Base-by-base conservation (phyloP, 257 asterid species). In the Penstemon davidsonii region DNA sequence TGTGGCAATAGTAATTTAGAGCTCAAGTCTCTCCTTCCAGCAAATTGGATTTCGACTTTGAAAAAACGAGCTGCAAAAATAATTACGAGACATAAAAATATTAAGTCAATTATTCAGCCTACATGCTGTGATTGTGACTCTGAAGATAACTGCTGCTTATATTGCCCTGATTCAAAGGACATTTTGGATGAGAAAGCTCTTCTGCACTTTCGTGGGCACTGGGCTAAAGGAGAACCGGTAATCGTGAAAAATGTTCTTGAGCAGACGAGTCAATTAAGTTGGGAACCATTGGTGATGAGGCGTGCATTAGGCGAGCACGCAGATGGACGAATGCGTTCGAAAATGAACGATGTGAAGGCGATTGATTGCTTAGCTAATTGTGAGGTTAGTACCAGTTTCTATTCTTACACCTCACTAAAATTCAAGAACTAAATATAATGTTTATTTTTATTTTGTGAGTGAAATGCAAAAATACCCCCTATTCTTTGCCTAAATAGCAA, bases 211-310 rank as follows among this genome's bases (percentile, higher is more conserved):
- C 84, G 75, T 72, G 80, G 72, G 67, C 92, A 85, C 44, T 88
- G 95, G 95, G 54, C 45, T 19, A 75, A 40, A 76, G 92, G 95
- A 57, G 90, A 88, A 68, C 95, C 90, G 15, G 77, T 86, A 15
- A 68, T 88, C 55, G 82, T 88, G 33, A 68, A 76, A 19, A 73
- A 80, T 64, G 79, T 65, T 60, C 83, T 85, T 51, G 77, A 79
- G 64, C 62, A 52, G 9, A 41, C 87, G 52, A 73, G 87, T 61
- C 87, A 90, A 58, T 75, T 88, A 79, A 88, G 96, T 68, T 88
- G 96, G 90, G 88, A 86, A 45, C 95, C 96, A 39, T 80, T 79
- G 90, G 96, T 86, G 15, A 86, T 88, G 96, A 84, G 92, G 92
- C 92, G 90, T 67, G 92, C 96, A 40, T 55, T 79, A 90, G 90